Base-by-base conservation (phyloP, 2,329 filamentous ascomycete genomes). In the Phialophora expanda region DNA sequence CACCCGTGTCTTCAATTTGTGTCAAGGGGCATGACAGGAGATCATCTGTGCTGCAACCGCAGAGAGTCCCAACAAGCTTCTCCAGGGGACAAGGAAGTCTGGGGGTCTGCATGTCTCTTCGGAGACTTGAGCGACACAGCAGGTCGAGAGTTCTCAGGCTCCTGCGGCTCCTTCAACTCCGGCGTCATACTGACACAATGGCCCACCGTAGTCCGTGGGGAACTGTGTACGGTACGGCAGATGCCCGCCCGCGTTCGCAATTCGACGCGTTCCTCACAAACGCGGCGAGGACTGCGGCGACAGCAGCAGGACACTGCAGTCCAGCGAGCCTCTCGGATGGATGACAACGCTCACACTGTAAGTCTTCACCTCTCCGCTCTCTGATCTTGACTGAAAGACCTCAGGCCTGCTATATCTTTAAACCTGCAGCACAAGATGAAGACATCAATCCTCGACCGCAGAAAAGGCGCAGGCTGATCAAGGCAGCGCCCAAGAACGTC, bases 391-490 rank as follows among this genome's bases (percentile, higher is more conserved):
- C 30, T 65, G 34, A 64, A 38, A 17, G 6, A 58, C 34, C 34
- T 26, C 62, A 69, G 70, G 66, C 62, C 20, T 72, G 71, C 62
- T 73, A 72, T 64, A 66, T 72, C 61, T 73, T 70, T 57, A 66
- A 66, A 41, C 64, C 68, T 20, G 17, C 62, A 17, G 56, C 34
- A 53, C 59, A 61, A 48, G 53, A 71, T 53, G 71, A 67, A 30
- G 64, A 65, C 22, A 51, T 62, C 34, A 64, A 71, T 30, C 62
- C 79, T 56, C 81, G 84, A 46, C 84, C 86, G 30, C 74, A 82
- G 41, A 90, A 90, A 75, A 81, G 84, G 64, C 82, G 87, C 62
- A 87, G 84, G 73, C 28, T 56, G 24, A 78, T 86, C 7, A 80
- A 81, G 80, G 61, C 79, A 68, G 6, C 65, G 5, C 41, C 67